A percentile compares a stretch with the other conserved stretches of the same genome.
Evolutionary conservation across 805 yeast genomes (phyloP).

Genomic region (Tetrapisispora pingtungensis): DNA sequence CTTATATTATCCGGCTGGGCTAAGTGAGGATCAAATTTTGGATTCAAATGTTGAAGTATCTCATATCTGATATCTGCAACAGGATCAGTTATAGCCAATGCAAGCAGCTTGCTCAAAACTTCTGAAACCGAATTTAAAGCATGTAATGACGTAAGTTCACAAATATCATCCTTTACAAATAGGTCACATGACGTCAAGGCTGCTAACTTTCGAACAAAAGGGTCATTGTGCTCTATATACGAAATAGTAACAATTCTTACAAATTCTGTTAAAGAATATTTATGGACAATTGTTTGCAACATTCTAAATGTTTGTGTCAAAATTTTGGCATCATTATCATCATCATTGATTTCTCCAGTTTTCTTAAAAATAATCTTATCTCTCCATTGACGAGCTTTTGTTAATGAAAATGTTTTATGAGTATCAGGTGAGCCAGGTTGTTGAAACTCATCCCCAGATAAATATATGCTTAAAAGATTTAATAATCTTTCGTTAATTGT

Average conservation of each 20-base stretch:
- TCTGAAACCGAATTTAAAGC: slow-evolving; percentile 77
- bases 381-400: slow-evolving; percentile 69
- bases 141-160: slow-evolving; percentile 69
- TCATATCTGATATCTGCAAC: slow-evolving; percentile 75
- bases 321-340: slow-evolving; percentile 39
- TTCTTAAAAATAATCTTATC: slow-evolving; percentile 63
- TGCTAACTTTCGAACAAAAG: slow-evolving; percentile 74
- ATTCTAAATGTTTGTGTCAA: slow-evolving; percentile 72
- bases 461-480: slow-evolving; percentile 58
- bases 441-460: slow-evolving; percentile 71
- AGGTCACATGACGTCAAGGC: slow-evolving; percentile 74
- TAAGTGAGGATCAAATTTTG: slow-evolving; percentile 77
- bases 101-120: slow-evolving; percentile 68
- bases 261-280: slow-evolving; percentile 73
- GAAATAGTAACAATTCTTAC: slow-evolving; percentile 76
- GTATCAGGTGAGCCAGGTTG: slow-evolving; percentile 83
- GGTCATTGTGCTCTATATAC: slow-evolving; percentile 71
- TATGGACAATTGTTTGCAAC: slow-evolving; percentile 64
- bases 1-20: slow-evolving; percentile 90
- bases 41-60: slow-evolving; percentile 61
- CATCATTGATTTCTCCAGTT: slow-evolving; percentile 39
- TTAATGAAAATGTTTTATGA: slow-evolving; percentile 44
- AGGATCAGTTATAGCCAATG: slow-evolving; percentile 83
- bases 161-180: slow-evolving; percentile 71
- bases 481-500: slow-evolving; percentile 63